A percentile compares a stretch with the other conserved stretches of the same genome.
Conservation (phyloP, 768 basidiomycete genomes). For the Leccinellum rugosiceps region DNA sequence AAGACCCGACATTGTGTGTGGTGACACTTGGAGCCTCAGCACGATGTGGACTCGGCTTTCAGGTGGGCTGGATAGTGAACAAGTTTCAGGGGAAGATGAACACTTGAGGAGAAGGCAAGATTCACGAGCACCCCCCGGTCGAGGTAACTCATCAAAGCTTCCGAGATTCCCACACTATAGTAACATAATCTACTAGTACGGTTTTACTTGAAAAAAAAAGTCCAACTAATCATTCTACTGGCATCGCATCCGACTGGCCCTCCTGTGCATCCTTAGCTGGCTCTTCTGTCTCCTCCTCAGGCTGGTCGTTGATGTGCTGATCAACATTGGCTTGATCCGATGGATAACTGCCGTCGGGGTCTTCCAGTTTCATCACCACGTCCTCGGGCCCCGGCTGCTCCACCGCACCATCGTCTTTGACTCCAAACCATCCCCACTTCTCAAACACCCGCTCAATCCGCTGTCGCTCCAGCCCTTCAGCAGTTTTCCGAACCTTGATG, state of each 20-base stretch:
- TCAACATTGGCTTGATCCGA: conserved; percentile 6
- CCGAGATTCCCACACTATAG: conserved; percentile 12
- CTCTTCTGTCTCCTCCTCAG: conserved; percentile 6
- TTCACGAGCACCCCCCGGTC: neutral
- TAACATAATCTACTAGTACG: neutral
- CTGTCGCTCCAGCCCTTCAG: conserved; percentile 63
- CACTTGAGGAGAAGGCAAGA: neutral
- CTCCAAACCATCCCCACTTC: conserved; percentile 56
- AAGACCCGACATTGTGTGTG: conserved; percentile 27
- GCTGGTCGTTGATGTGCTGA: neutral
- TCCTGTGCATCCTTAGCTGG: neutral
- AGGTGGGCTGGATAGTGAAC: neutral
- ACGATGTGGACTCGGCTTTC: neutral
- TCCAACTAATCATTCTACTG: conserved; percentile 4
- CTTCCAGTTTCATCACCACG: conserved; percentile 32
- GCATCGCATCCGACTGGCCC: conserved; percentile 15
- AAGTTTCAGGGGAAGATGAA: neutral
- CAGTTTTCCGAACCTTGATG: conserved; percentile 56
- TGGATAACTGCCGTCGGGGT: conserved; percentile 1
- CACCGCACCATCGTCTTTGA: conserved; percentile 1
- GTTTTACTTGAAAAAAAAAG: neutral
- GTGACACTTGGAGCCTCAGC: neutral
- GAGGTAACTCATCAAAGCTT: neutral
- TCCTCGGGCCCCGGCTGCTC: conserved; percentile 10
- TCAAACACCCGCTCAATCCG: conserved; percentile 66